Conservation (phyloP, 2,329 filamentous ascomycete genomes). For the Pleoardoris graminearum region DNA sequence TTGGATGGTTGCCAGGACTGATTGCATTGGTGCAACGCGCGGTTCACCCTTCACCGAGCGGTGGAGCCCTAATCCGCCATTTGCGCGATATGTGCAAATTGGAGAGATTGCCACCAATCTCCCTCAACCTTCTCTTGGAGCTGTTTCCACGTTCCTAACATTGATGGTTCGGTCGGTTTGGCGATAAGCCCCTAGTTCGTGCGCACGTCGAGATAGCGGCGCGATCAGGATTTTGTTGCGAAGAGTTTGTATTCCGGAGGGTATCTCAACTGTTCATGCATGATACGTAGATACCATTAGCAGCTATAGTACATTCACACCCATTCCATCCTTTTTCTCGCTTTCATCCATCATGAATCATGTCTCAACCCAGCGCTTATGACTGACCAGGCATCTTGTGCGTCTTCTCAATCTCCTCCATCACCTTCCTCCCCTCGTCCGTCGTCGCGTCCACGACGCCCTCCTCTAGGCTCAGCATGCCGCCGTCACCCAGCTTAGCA, state of each 20-base stretch:
- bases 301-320: conserved; percentile 4
- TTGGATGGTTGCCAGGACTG: background rate
- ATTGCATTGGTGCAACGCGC: too few relatives aligned
- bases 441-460: conserved; percentile 95
- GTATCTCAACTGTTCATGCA: background rate
- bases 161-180: too few relatives aligned
- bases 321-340: background rate
- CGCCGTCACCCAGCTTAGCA: conserved; percentile 77
- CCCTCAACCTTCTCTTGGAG: too few relatives aligned
- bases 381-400: conserved; percentile 48
- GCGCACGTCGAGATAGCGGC: too few relatives aligned
- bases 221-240: background rate
- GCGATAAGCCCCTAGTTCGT: too few relatives aligned
- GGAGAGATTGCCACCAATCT: too few relatives aligned
- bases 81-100: too few relatives aligned
- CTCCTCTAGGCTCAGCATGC: conserved; percentile 87
- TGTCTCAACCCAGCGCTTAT: conserved; percentile 1
- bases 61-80: too few relatives aligned
- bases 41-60: too few relatives aligned
- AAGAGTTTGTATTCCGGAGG: background rate
- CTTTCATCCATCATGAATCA: background rate
- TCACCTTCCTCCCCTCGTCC: conserved; percentile 75
- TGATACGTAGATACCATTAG: conserved; percentile 6
- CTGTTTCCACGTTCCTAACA: too few relatives aligned
- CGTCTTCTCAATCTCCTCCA: conserved; percentile 66